Percentiles rank a stretch among this genome's conserved stretches.
Conservation (phyloP, 2,329 filamentous ascomycete genomes). For the Fusarium mangiferae region DNA sequence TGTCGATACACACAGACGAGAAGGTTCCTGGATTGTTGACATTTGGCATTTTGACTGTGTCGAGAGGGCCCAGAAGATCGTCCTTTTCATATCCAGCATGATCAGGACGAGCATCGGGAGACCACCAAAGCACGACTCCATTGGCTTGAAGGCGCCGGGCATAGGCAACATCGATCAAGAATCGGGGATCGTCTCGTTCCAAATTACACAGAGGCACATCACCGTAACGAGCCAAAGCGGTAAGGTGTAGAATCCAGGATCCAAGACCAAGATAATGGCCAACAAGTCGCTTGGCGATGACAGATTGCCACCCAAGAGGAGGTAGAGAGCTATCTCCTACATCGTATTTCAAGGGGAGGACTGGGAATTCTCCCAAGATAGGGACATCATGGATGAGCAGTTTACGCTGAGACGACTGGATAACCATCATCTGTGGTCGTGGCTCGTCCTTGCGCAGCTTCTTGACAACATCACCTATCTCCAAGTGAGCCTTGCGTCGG, state of each 20-base stretch:
- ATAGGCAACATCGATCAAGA: constrained; percentile 95
- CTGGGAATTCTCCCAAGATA: constrained; percentile 83
- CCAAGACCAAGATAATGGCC: constrained; percentile 93
- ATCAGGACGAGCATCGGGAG: constrained; percentile 83
- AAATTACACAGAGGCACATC: constrained; percentile 96
- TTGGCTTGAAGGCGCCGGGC: constrained; percentile 89
- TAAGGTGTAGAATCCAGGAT: constrained; percentile 89
- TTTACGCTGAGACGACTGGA: constrained; percentile 88
- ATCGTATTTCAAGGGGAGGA: constrained; percentile 83
- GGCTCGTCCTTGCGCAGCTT: constrained; percentile 88
- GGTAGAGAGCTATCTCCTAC: constrained; percentile 87
- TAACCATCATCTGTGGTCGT: constrained; percentile 82
- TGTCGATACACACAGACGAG: constrained; percentile 93
- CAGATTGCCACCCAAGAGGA: constrained; percentile 91
- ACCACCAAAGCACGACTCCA: constrained; percentile 98
- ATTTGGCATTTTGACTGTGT: constrained; percentile 89
- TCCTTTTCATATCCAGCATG: constrained; percentile 97
- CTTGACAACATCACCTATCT: constrained; percentile 88
- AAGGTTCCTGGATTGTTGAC: constrained; percentile 95
- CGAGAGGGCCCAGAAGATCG: constrained; percentile 83
- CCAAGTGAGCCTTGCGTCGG: constrained; percentile 86
- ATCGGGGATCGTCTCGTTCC: constrained; percentile 92
- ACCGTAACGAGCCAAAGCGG: constrained; percentile 88
- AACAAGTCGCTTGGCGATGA: constrained; percentile 86
- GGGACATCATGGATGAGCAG: constrained; percentile 87